These are phyloP conservation scores for Paraphaeosphaeria minitans DNA, from an alignment of 2,329 filamentous ascomycete genomes.

Conservation along the genomic window DNA sequence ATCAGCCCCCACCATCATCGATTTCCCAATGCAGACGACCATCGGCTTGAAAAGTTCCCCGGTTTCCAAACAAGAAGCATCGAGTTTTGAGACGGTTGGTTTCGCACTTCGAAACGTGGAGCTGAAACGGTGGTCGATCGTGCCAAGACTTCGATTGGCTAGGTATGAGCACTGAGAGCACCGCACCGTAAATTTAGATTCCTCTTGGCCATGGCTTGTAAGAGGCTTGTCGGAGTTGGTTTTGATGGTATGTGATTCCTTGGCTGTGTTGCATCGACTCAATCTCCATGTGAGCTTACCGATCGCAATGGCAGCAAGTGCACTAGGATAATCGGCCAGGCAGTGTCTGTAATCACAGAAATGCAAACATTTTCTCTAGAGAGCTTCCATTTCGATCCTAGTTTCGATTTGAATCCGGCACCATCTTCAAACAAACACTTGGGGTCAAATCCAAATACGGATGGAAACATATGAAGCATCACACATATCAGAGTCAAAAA, in stretches of 20 bases:
- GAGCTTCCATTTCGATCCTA: background rate
- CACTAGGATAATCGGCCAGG: background rate
- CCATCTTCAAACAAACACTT: constrained; percentile 3
- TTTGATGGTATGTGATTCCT: background rate
- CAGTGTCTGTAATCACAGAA: background rate
- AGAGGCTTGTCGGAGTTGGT: background rate
- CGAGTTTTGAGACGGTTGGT: background rate
- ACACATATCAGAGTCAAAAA: background rate
- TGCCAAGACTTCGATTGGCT: constrained; percentile 13
- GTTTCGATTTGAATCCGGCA: background rate
- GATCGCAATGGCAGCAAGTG: background rate
- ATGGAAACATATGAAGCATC: constrained; percentile 8
- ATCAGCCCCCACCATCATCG: background rate
- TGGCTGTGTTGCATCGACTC: background rate
- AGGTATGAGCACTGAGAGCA: background rate
- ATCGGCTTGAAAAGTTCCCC: background rate
- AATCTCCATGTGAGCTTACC: background rate
- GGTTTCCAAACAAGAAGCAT: constrained; percentile 7
- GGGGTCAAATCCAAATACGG: constrained; percentile 1
- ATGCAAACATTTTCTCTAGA: background rate
- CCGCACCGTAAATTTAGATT: constrained; percentile 4
- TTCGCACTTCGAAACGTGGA: constrained; percentile 11
- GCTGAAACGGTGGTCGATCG: constrained; percentile 16
- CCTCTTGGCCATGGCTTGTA: constrained; percentile 14
- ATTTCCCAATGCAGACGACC: background rate